phyloP scores from a whole-genome alignment of 257 asterid species.

The Verbascum thapsus region DNA sequence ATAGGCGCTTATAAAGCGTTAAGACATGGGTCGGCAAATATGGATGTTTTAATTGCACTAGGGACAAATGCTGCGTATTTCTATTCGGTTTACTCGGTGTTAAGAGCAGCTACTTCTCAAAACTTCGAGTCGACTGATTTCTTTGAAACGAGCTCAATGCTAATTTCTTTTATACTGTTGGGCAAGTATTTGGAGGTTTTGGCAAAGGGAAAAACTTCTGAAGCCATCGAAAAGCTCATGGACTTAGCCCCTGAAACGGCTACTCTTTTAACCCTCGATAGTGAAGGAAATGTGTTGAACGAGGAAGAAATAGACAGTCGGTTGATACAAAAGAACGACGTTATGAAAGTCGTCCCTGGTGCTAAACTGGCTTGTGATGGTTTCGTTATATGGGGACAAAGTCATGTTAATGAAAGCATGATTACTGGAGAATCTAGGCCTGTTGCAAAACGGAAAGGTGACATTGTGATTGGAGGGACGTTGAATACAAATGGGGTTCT shows the following conservation, averaged over 20 bases:
- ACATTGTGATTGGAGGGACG: constrained; percentile 74
- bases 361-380: constrained; percentile 81
- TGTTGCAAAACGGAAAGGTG: constrained; percentile 59
- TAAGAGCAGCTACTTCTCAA: constrained; percentile 53
- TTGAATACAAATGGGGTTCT: constrained; percentile 65
- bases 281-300: constrained; percentile 44
- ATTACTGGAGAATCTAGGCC: constrained; percentile 77
- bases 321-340: constrained; percentile 63
- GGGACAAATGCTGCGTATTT: constrained; percentile 78
- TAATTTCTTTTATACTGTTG: constrained; percentile 60
- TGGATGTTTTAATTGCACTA: constrained; percentile 67
- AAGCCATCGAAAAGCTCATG: constrained; percentile 75
- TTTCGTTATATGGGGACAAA: constrained; percentile 62
- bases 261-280: constrained; percentile 40
- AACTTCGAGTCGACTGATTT: constrained; percentile 54
- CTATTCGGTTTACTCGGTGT: constrained; percentile 58
- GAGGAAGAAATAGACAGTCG: constrained; percentile 75
- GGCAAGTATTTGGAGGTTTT: constrained; percentile 70
- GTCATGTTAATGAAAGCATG: constrained; percentile 71
- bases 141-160: constrained; percentile 76
- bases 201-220: constrained; percentile 74
- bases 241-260: constrained; percentile 66
- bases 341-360: constrained; percentile 66
- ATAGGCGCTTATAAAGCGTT: constrained; percentile 57
- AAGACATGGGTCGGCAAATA: constrained; percentile 57